Conservation (phyloP, 768 basidiomycete genomes). For the Amanita pallidorosea region DNA sequence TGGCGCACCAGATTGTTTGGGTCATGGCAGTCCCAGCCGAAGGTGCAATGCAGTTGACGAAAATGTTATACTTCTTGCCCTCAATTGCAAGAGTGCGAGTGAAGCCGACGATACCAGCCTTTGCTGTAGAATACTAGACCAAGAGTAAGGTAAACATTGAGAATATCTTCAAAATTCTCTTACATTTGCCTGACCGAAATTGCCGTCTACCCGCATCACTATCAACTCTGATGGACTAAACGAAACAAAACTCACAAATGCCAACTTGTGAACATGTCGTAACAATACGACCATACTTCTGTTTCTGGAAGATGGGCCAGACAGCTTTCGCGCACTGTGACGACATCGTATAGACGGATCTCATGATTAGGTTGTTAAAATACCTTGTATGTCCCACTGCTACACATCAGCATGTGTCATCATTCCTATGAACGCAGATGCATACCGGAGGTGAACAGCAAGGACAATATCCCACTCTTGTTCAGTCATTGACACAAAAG, state of each 20-base stretch:
- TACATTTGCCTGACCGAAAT: slow-evolving; percentile 91
- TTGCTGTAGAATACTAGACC: slow-evolving; percentile 77
- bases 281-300: slow-evolving; percentile 92
- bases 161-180: slow-evolving; percentile 10
- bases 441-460: slow-evolving; percentile 69
- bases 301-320: slow-evolving; percentile 95
- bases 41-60: slow-evolving; percentile 82
- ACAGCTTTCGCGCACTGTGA: slow-evolving; percentile 83
- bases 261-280: slow-evolving; percentile 92
- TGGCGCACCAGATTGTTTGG: slow-evolving; percentile 58
- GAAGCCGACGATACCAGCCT: slow-evolving; percentile 83
- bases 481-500: slow-evolving; percentile 80
- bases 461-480: slow-evolving; percentile 93
- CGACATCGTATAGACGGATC: not conserved
- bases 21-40: slow-evolving; percentile 91
- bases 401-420: slow-evolving; percentile 5
- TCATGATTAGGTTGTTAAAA: not conserved
- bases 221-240: not conserved
- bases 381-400: slow-evolving; percentile 81
- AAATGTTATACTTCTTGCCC: slow-evolving; percentile 83
- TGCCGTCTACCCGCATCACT: slow-evolving; percentile 51
- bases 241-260: slow-evolving; percentile 51
- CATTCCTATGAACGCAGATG: not conserved
- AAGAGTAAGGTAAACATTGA: slow-evolving; percentile 3
- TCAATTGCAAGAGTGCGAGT: slow-evolving; percentile 89